Percentiles rank a stretch among this genome's conserved stretches.
Evolutionary conservation across 352 stramenopile genomes (phyloP).

Genomic region (Phytophthora pisi): DNA sequence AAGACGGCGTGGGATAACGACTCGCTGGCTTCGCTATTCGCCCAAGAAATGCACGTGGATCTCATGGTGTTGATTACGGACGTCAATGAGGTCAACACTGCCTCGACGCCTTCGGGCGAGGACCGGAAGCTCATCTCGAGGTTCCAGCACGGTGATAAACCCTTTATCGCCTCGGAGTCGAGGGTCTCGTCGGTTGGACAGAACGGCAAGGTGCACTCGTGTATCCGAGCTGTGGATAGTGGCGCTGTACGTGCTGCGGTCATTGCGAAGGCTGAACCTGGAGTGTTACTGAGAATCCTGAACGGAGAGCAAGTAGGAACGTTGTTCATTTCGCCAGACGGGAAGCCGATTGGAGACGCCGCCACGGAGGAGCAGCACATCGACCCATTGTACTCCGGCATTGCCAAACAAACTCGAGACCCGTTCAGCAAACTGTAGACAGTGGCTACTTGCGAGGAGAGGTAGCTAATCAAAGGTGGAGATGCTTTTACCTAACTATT

Average conservation of each 20-base stretch:
- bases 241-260: conserved; percentile 63
- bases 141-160: conserved; percentile 55
- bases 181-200: conserved; percentile 79
- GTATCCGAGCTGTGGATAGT: conserved; percentile 79
- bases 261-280: conserved; percentile 67
- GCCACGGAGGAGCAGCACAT: conserved; percentile 58
- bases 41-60: conserved; percentile 71
- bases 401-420: conserved; percentile 30
- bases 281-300: conserved; percentile 63
- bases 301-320: conserved; percentile 72
- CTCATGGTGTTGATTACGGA: conserved; percentile 83
- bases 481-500: neutral
- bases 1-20: conserved; percentile 88
- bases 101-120: conserved; percentile 1
- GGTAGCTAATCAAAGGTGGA: too few relatives aligned
- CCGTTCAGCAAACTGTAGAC: conserved; percentile 47
- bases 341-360: conserved; percentile 50
- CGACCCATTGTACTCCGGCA: conserved; percentile 73
- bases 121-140: conserved; percentile 46
- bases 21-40: conserved; percentile 80
- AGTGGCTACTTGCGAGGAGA: too few relatives aligned
- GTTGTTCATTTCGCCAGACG: conserved; percentile 53
- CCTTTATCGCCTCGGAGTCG: conserved; percentile 35
- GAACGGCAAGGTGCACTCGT: conserved; percentile 83
- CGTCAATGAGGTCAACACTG: conserved; percentile 63